phyloP scores from a whole-genome alignment of 2,329 filamentous ascomycete genomes.

The Aspergillus viridinutans region DNA sequence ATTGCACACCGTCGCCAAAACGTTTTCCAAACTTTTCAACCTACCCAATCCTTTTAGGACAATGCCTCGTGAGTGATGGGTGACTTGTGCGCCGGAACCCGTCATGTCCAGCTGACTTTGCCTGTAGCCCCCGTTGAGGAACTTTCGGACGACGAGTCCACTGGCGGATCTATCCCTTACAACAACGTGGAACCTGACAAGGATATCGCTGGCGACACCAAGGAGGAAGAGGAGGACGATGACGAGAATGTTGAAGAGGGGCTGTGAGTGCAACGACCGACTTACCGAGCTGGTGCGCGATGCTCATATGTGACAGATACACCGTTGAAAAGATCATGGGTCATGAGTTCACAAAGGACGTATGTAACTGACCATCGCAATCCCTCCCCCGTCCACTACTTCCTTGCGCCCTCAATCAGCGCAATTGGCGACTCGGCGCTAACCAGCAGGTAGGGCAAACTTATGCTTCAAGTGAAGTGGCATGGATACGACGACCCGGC shows the following conservation, averaged over 20 bases:
- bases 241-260: slow-evolving; percentile 32
- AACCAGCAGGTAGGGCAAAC: slow-evolving; percentile 28
- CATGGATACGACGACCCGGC: slow-evolving; percentile 41
- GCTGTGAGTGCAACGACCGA: slow-evolving; percentile 25
- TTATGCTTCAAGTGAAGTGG: slow-evolving; percentile 46
- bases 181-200: slow-evolving; percentile 24
- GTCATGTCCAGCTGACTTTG: slow-evolving; percentile 11
- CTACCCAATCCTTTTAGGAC: slow-evolving; percentile 18
- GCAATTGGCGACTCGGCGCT: slow-evolving; percentile 9
- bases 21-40: slow-evolving; percentile 27
- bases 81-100: slow-evolving; percentile 6
- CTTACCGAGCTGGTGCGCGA: slow-evolving; percentile 6
- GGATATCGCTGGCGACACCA: slow-evolving; percentile 8
- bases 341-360: slow-evolving; percentile 35
- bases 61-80: slow-evolving; percentile 41
- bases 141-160: slow-evolving; percentile 35
- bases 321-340: slow-evolving; percentile 38
- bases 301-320: slow-evolving; percentile 28
- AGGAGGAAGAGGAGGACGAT: slow-evolving; percentile 20
- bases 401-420: not conserved
- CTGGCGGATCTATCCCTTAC: slow-evolving; percentile 36
- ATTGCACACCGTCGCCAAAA: slow-evolving; percentile 20
- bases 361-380: slow-evolving; percentile 15
- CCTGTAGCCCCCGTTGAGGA: slow-evolving; percentile 28
- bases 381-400: not conserved